Evolutionary conservation across 352 stramenopile species (phyloP).

Genomic region (Pythium vanterpoolii): DNA sequence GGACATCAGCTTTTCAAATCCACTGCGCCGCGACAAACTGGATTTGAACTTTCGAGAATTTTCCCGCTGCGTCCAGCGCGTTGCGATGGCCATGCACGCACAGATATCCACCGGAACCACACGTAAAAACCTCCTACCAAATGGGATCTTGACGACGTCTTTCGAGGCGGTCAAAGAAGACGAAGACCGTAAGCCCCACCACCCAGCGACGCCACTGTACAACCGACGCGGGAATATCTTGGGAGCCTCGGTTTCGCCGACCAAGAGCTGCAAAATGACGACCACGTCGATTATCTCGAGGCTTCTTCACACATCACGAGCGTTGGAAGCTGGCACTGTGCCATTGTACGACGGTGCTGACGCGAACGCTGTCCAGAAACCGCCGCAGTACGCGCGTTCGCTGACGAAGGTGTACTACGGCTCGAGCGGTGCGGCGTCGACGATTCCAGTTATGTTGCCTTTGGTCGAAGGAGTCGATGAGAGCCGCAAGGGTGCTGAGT

Average conservation of each 20-base stretch:
- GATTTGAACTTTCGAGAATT: slow-evolving; percentile 76
- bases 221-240: slow-evolving; percentile 55
- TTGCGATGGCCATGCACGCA: slow-evolving; percentile 64
- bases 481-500: not conserved
- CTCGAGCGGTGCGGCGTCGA: not conserved
- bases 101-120: not conserved
- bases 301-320: slow-evolving; percentile 48
- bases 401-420: slow-evolving; percentile 21
- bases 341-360: not conserved
- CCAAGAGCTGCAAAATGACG: slow-evolving; percentile 62
- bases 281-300: slow-evolving; percentile 57
- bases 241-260: slow-evolving; percentile 26
- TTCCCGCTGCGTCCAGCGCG: slow-evolving; percentile 58
- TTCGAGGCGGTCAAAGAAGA: slow-evolving; percentile 61
- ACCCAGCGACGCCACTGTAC: slow-evolving; percentile 35
- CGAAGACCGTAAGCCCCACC: slow-evolving; percentile 22
- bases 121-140: slow-evolving; percentile 4
- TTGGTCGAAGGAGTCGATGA: not conserved
- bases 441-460: slow-evolving; percentile 4
- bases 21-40: slow-evolving; percentile 38
- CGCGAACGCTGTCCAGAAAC: not conserved
- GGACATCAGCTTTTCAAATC: slow-evolving; percentile 61
- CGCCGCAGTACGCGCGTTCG: not conserved
- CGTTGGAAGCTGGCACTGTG: not conserved
- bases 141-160: slow-evolving; percentile 39